A percentile compares a stretch with the other conserved stretches of the same genome.
These are phyloP conservation scores for Lactarius akahatsu DNA, from an alignment of 768 basidiomycete genomes.

Conservation along the genomic window DNA sequence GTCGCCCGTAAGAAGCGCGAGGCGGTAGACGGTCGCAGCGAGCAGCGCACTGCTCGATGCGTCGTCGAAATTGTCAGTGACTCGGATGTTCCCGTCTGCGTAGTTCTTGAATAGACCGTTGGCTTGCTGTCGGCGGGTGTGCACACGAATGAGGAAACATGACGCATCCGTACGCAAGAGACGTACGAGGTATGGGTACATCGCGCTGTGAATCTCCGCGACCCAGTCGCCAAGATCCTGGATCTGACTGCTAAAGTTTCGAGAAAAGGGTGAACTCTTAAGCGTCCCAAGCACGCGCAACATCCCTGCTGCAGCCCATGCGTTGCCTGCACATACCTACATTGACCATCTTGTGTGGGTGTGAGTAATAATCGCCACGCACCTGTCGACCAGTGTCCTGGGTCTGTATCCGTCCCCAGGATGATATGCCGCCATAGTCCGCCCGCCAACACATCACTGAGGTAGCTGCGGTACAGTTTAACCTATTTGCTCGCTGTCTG, in stretches of 20 bases:
- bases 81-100: slow-evolving; percentile 50
- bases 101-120: slow-evolving; percentile 72
- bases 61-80: slow-evolving; percentile 60
- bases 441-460: slow-evolving; percentile 49
- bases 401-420: slow-evolving; percentile 55
- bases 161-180: background rate
- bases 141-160: slow-evolving; percentile 21
- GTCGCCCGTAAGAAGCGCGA: slow-evolving; percentile 53
- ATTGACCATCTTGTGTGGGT: background rate
- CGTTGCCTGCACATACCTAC: slow-evolving; percentile 56
- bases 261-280: slow-evolving; percentile 54
- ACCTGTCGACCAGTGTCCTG: slow-evolving; percentile 83
- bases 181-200: slow-evolving; percentile 62
- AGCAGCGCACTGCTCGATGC: slow-evolving; percentile 71
- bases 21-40: slow-evolving; percentile 72
- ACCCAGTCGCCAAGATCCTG: slow-evolving; percentile 64
- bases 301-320: slow-evolving; percentile 88
- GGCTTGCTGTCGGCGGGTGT: slow-evolving; percentile 38
- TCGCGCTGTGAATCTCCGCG: slow-evolving; percentile 68
- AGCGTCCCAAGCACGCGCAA: slow-evolving; percentile 78
- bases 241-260: slow-evolving; percentile 49
- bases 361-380: slow-evolving; percentile 20
- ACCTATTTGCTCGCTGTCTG: slow-evolving; percentile 36
- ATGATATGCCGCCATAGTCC: slow-evolving; percentile 79
- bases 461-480: slow-evolving; percentile 63